A percentile compares a stretch with the other conserved stretches of the same genome.
Evolutionary conservation across 805 yeast species (phyloP).

Genomic region (Sungouiella thailandica): DNA sequence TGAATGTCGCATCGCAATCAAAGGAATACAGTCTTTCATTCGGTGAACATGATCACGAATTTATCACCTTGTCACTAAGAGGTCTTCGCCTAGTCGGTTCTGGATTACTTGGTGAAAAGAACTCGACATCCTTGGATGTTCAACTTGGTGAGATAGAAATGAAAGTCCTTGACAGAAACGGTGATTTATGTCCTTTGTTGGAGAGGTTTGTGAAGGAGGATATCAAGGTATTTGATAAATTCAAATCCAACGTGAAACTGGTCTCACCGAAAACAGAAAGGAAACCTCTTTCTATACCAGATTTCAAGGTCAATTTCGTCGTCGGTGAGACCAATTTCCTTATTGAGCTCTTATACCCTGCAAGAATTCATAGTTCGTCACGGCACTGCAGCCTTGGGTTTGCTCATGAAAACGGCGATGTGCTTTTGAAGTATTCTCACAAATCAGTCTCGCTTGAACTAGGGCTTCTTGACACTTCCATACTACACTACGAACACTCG

Average conservation of each 20-base stretch:
- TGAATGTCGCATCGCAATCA: conserved; percentile 5
- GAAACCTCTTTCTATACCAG: neutral
- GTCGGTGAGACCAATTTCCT: conserved; percentile 1
- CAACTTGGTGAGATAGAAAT: conserved; percentile 3
- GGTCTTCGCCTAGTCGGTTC: neutral
- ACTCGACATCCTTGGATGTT: conserved; percentile 1
- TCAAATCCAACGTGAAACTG: too few species aligned
- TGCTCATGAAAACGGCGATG: neutral
- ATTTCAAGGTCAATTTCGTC: conserved; percentile 1
- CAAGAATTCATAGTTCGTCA: conserved; percentile 4
- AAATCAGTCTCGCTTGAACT: conserved; percentile 14
- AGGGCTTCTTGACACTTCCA: conserved; percentile 8
- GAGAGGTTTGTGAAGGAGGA: neutral
- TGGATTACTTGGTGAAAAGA: neutral
- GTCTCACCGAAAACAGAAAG: too few species aligned
- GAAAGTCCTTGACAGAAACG: conserved; percentile 3
- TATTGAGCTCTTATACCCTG: conserved; percentile 8
- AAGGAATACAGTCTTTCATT: conserved; percentile 3
- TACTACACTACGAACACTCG: conserved; percentile 25
- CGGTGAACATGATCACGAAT: conserved; percentile 1
- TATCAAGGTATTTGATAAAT: neutral
- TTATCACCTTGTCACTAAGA: neutral
- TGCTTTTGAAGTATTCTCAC: conserved; percentile 4
- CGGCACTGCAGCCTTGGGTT: conserved; percentile 3
- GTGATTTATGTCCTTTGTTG: neutral